Evolutionary conservation across 108 stramenopile genomes (phyloP).

Genomic region (Nannochloropsis gaditana): DNA sequence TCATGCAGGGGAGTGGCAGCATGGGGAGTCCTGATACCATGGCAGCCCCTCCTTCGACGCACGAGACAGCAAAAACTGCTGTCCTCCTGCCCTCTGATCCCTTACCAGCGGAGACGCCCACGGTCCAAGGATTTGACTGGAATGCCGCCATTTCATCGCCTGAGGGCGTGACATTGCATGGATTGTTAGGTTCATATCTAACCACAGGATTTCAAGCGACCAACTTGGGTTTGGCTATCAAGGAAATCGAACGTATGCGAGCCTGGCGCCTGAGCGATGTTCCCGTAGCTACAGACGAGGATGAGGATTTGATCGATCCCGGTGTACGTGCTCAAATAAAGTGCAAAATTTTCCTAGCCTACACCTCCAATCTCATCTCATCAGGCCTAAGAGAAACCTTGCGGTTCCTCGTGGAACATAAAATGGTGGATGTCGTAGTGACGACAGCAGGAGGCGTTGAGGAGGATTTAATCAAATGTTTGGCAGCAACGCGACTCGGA

Average conservation of each 20-base stretch:
- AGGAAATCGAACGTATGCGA: slow-evolving; percentile 89
- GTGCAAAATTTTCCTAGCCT: slow-evolving; percentile 88
- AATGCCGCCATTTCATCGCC: neutral
- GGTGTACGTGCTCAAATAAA: slow-evolving; percentile 61
- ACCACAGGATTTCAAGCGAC: slow-evolving; percentile 87
- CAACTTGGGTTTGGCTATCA: slow-evolving; percentile 81
- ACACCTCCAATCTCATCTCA: slow-evolving; percentile 96
- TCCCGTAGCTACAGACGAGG: slow-evolving; percentile 65
- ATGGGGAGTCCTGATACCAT: neutral
- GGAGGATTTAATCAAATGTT: slow-evolving; percentile 98
- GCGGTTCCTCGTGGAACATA: slow-evolving; percentile 81
- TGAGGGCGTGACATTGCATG: slow-evolving; percentile 55
- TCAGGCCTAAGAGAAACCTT: slow-evolving; percentile 95
- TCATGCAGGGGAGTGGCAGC: no score
- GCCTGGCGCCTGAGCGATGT: slow-evolving; percentile 79
- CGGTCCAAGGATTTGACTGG: slow-evolving; percentile 4
- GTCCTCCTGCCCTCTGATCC: neutral
- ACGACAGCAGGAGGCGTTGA: slow-evolving; percentile 98
- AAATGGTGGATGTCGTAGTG: slow-evolving; percentile 90
- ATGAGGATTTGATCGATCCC: slow-evolving; percentile 61
- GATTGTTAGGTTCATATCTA: slow-evolving; percentile 69
- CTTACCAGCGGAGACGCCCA: neutral
- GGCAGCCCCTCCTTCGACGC: neutral
- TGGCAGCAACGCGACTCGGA: slow-evolving; percentile 91
- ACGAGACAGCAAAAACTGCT: neutral